These are phyloP conservation scores for Candida anutae DNA, from an alignment of 1,139 yeast species.

Conservation along the genomic window DNA sequence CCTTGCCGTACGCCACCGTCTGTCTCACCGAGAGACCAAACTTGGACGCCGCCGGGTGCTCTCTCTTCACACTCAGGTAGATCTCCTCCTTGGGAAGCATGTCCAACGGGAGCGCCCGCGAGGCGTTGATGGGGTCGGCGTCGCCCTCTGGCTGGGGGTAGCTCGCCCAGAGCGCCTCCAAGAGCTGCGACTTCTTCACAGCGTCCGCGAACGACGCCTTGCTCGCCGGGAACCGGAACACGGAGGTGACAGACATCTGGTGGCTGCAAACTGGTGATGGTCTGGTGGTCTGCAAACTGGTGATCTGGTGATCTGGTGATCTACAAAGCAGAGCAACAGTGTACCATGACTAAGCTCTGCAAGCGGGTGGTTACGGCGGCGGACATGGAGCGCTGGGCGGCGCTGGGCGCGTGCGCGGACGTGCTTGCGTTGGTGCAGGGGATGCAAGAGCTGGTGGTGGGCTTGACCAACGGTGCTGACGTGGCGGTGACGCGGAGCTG, in stretches of 20 bases:
- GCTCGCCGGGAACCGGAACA: slow-evolving; percentile 11
- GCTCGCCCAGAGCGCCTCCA: slow-evolving; percentile 11
- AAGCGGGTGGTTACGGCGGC: slow-evolving; percentile 50
- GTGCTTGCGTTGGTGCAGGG: slow-evolving; percentile 48
- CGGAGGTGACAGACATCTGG: no score
- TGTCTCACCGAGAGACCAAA: slow-evolving; percentile 25
- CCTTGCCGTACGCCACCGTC: slow-evolving; percentile 30
- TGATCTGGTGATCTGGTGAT: no score
- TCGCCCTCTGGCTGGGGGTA: background rate
- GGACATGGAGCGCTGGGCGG: slow-evolving; percentile 62
- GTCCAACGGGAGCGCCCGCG: slow-evolving; percentile 31
- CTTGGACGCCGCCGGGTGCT: slow-evolving; percentile 13
- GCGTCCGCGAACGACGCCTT: slow-evolving; percentile 9
- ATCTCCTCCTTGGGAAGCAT: slow-evolving; percentile 24
- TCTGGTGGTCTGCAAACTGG: no score
- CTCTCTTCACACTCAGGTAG: slow-evolving; percentile 17
- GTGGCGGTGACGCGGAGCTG: slow-evolving; percentile 18
- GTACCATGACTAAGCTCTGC: slow-evolving; percentile 35
- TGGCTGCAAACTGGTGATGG: no score
- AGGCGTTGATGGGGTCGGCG: slow-evolving; percentile 17
- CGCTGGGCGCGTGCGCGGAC: slow-evolving; percentile 41
- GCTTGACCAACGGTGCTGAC: slow-evolving; percentile 45
- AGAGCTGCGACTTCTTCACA: slow-evolving; percentile 9
- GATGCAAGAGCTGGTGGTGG: slow-evolving; percentile 63
- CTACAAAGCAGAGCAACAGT: no score